Conservation (phyloP, 257 asterid genomes). For the Solanum virginianum region DNA sequence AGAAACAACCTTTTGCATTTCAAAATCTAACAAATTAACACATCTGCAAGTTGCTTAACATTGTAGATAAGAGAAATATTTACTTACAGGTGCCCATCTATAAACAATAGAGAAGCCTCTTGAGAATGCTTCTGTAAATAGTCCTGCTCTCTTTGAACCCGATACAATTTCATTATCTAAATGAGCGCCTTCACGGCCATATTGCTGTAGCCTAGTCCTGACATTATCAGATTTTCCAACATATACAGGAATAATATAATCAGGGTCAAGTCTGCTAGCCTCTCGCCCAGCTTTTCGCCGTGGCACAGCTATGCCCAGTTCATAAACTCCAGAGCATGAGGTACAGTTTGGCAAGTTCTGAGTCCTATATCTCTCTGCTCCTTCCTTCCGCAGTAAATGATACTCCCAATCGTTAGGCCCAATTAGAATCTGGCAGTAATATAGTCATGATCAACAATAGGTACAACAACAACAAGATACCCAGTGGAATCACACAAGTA, state of each 20-base stretch:
- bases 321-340: conserved; percentile 75
- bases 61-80: neutral
- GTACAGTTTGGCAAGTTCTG: conserved; percentile 66
- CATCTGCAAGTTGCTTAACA: neutral
- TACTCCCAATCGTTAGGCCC: conserved; percentile 76
- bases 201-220: conserved; percentile 73
- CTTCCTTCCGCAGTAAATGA: conserved; percentile 53
- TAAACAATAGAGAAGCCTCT: conserved; percentile 59
- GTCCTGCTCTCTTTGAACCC: conserved; percentile 20
- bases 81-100: conserved; percentile 91
- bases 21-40: neutral
- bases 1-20: neutral
- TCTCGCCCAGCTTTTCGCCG: conserved; percentile 18
- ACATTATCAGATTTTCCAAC: conserved; percentile 88
- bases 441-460: neutral
- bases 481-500: too few relatives aligned
- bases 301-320: conserved; percentile 52
- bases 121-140: conserved; percentile 53
- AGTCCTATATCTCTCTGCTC: conserved; percentile 67
- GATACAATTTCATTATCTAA: conserved; percentile 29
- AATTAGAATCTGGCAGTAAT: conserved; percentile 46
- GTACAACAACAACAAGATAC: too few relatives aligned
- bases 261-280: conserved; percentile 35
- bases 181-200: conserved; percentile 96
- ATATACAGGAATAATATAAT: conserved; percentile 59